Evolutionary conservation across 2,329 filamentous ascomycete genomes (phyloP), one percentile per base, ranked within the genome.

Genomic region (Monilinia aucupariae): DNA sequence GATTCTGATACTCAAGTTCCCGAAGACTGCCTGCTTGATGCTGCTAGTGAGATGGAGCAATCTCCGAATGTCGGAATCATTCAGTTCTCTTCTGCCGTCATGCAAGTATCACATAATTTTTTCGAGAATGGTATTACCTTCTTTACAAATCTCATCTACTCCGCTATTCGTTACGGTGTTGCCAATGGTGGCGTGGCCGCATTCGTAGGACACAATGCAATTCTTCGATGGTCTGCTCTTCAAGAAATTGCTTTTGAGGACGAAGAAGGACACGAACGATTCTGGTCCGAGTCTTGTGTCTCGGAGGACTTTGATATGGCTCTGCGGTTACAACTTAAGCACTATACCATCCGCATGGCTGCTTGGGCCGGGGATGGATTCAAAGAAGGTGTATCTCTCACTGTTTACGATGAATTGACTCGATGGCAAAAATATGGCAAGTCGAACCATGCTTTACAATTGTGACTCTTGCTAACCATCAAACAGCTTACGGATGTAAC

Each of bases 261-360:
- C 39, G 66, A 84, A 59, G 83, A 85, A 60, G 82, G 81, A 8
- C 65, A 65, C 13, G 68, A 85, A 17, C 85, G 86, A 68, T 90
- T 84, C 76, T 91, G 89, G 88, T 90, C 87, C 9, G 89, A 91
- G 72, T 81, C 80, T 5, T 87, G 88, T 69, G 88, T 91, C 0
- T 91, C 87, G 0, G 88, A 91, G 66, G 88, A 91, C 69, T 91
- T 91, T 62, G 88, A 91, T 65, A 89, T 91, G 76, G 82, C 86
- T 6, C 79, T 91, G 0, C 86, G 88, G 47, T 79, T 91, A 2
- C 89, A 91, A 73, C 84, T 82, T 66, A 78, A 78, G n/a, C 87
- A 87, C 22, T 89, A 88, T 74, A 79, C 84, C 39, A 82, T 90
- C 52, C 86, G 89, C 8, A 78, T 91, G 1, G 88, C 83, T 22